Conservation (phyloP, 441 rosid genomes). For the Populus hybrid region DNA sequence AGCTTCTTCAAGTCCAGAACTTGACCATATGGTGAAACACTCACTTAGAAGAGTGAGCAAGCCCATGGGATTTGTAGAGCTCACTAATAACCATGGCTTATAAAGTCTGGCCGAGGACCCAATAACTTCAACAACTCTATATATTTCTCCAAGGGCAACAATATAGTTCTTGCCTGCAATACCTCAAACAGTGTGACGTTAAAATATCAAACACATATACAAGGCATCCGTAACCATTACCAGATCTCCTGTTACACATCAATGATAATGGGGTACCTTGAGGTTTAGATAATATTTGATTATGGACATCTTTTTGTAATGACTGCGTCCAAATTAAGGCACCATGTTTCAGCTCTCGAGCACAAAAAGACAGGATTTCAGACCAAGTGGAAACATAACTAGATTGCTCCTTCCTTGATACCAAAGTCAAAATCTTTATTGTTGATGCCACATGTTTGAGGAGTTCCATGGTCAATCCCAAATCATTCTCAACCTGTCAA, state of each 20-base stretch:
- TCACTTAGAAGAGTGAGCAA: slow-evolving; percentile 39
- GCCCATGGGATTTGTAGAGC: slow-evolving; percentile 28
- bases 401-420: slow-evolving; percentile 44
- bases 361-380: slow-evolving; percentile 48
- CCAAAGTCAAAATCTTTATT: slow-evolving; percentile 45
- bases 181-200: background rate
- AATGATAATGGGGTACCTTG: slow-evolving; percentile 39
- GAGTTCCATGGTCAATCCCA: slow-evolving; percentile 40
- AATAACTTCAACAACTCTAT: slow-evolving; percentile 57
- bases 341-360: slow-evolving; percentile 64
- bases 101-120: slow-evolving; percentile 48
- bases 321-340: slow-evolving; percentile 58
- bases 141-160: slow-evolving; percentile 68
- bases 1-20: slow-evolving; percentile 67
- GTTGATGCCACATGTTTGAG: slow-evolving; percentile 36
- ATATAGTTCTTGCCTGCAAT: slow-evolving; percentile 50
- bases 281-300: slow-evolving; percentile 38
- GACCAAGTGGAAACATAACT: slow-evolving; percentile 54
- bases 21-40: slow-evolving; percentile 56
- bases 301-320: slow-evolving; percentile 33
- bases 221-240: background rate
- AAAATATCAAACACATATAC: background rate
- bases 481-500: slow-evolving; percentile 53
- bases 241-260: background rate
- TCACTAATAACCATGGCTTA: slow-evolving; percentile 60